Base-by-base conservation (phyloP, 2,329 filamentous ascomycete species). In the Fusarium scirpi region DNA sequence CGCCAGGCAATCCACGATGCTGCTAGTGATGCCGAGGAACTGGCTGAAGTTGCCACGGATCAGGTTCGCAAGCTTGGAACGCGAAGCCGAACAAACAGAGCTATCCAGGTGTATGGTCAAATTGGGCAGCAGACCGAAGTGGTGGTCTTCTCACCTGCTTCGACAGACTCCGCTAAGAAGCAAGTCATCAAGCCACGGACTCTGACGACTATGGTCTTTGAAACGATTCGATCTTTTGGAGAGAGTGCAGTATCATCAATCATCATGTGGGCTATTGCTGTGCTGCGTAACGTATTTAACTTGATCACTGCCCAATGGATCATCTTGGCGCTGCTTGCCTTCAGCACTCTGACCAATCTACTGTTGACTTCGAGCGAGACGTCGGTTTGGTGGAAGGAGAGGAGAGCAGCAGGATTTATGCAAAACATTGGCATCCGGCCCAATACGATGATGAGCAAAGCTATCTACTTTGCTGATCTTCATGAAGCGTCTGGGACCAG, bases 321-420 rank as follows among this genome's bases (percentile, higher is more conserved):
- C 22, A 87, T 98, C 8, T 81, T 98, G 30, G 76, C 85, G 5
- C 78, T 95, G 16, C 84, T 98, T 20, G 83, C 85, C 1, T 74
- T 91, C 30, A 98, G 94, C 76, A 80, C 89, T 15, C 76, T 93
- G 13, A 86, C 89, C 51, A 98, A 98, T 76, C 80, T 91, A 24
- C 86, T 94, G 71, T 89, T 94, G 76, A 90, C 92, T 1, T 92
- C 91, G 15, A 89, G 90, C 67, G 90, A 93, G 76, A 88, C 88
- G 9, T 89, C 90, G 74, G 85, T 87, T 3, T 98, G 94, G 94
- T 97, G 93, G 92, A 86, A 88, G 47, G 95, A 98, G 81, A 89
- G 94, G 61, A 91, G 89, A 64, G 94, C 94, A 2, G 87, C 87
- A 18, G 90, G 86, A 43, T 97, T 95, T 79, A 96, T 99, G 94